Base-by-base conservation (phyloP, 768 basidiomycete species). In the Collybia nuda region DNA sequence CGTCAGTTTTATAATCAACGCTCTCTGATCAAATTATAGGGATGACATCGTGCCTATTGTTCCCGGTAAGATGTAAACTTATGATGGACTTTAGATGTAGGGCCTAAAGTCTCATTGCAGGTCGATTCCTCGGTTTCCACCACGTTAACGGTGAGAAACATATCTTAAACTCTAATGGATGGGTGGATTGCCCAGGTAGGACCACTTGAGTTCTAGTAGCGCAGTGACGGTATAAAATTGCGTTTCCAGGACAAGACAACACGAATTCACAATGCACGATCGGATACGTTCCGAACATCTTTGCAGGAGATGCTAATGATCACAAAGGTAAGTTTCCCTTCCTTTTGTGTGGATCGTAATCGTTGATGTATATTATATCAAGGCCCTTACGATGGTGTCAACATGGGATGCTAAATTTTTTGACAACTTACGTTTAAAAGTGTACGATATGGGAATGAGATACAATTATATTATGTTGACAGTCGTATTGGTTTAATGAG, bases 61-160 rank as follows among this genome's bases (percentile, higher is more conserved):
- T 17, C 68, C 68, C 19, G 57, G 66, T 62, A 50, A 23, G 48
- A 8, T 14, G 8, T 5, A 46, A 1, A 11, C 21, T 52, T n/a
- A 40, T 6, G 26, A 8, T 24, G 15, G 19, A 40, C 22, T 12
- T 23, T 9, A 12, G 39, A 26, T 15, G 19, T 50, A 64, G 9
- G 6, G 4, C 62, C 67, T 11, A 15, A 26, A 26, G 26, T 38
- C 8, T 43, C 32, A 17, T 9, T 23, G 6, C 35, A 62, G 68
- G 67, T 6, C 56, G 37, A 21, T 64, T 65, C 56, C 57, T 76
- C 14, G 74, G 71, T 5, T 79, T 57, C 55, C 57, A 51, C 26
- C 77, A 78, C 37, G 62, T 69, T n/a, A 52, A 49, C 3, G 68
- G 68, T 7, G 67, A 69, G 50, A 47, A 57, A 15, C 63, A 66